A percentile compares a stretch with the other conserved stretches of the same genome.
Evolutionary conservation across 1,284 basidiomycete species (phyloP).

Genomic region (Microbotryum lychnidis-dioicae): DNA sequence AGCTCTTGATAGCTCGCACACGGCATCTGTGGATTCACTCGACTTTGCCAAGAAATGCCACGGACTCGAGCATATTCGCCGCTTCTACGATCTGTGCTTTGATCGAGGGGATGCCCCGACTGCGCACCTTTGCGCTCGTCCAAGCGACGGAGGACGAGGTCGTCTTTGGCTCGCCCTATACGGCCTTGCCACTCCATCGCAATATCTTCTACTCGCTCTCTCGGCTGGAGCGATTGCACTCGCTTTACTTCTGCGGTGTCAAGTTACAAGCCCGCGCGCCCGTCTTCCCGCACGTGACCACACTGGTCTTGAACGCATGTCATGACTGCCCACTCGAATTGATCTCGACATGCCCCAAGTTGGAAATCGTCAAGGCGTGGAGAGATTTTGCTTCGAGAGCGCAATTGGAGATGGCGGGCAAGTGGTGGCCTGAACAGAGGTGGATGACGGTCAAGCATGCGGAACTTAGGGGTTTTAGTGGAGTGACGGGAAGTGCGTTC

Average conservation of each 20-base stretch:
- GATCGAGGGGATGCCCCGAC: neutral
- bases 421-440: constrained; percentile 1
- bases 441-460: constrained; percentile 5
- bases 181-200: neutral
- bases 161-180: neutral
- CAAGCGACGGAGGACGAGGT: neutral
- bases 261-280: neutral
- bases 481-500: neutral
- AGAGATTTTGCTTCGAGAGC: constrained; percentile 1
- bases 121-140: constrained; percentile 3
- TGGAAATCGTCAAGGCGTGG: constrained; percentile 2
- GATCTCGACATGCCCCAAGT: neutral
- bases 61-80: too few species aligned
- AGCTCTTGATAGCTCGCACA: too few species aligned
- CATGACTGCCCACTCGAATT: constrained; percentile 9
- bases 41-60: too few species aligned
- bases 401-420: too few species aligned
- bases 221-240: neutral
- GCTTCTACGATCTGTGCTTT: neutral
- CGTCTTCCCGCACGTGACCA: neutral
- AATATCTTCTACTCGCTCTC: constrained; percentile 1
- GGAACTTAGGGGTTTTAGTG: constrained; percentile 3
- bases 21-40: too few species aligned
- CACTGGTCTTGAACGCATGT: constrained; percentile 2
- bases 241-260: constrained; percentile 15